phyloP scores from a whole-genome alignment of 2,329 filamentous ascomycete species.

The Xylariaceae sp. region DNA sequence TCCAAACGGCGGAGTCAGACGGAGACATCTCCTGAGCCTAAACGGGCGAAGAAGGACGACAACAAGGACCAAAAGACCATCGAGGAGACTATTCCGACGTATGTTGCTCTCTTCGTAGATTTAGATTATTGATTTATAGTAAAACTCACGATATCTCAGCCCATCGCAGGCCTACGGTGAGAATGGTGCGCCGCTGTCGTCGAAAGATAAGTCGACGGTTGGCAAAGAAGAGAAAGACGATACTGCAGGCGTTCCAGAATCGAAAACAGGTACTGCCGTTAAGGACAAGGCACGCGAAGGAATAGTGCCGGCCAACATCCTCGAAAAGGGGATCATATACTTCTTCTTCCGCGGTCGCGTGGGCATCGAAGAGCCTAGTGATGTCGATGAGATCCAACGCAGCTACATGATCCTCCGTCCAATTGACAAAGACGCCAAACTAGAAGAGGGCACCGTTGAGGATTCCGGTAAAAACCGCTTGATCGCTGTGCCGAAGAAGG shows the following conservation, averaged over 20 bases:
- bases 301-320: conserved; percentile 47
- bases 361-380: conserved; percentile 62
- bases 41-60: conserved; percentile 35
- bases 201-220: conserved; percentile 13
- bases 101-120: neutral
- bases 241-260: conserved; percentile 37
- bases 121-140: neutral
- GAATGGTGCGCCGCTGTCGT: conserved; percentile 8
- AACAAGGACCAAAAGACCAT: conserved; percentile 46
- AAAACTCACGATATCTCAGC: conserved; percentile 17
- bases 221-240: conserved; percentile 3
- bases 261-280: conserved; percentile 30
- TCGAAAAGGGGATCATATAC: conserved; percentile 87
- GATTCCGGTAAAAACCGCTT: conserved; percentile 61
- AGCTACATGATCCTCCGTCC: conserved; percentile 77
- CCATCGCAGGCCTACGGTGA: conserved; percentile 25
- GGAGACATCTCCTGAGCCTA: conserved; percentile 34
- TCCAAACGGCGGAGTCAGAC: conserved; percentile 35
- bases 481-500: conserved; percentile 78
- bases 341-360: conserved; percentile 83
- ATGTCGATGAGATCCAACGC: conserved; percentile 67
- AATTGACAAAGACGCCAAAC: conserved; percentile 61
- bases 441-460: conserved; percentile 47
- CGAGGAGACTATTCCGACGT: conserved; percentile 43
- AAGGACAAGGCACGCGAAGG: conserved; percentile 30